A percentile compares a stretch with the other conserved stretches of the same genome.
Evolutionary conservation across 2,329 filamentous ascomycete species (phyloP).

Genomic region (Claviceps sorghi): DNA sequence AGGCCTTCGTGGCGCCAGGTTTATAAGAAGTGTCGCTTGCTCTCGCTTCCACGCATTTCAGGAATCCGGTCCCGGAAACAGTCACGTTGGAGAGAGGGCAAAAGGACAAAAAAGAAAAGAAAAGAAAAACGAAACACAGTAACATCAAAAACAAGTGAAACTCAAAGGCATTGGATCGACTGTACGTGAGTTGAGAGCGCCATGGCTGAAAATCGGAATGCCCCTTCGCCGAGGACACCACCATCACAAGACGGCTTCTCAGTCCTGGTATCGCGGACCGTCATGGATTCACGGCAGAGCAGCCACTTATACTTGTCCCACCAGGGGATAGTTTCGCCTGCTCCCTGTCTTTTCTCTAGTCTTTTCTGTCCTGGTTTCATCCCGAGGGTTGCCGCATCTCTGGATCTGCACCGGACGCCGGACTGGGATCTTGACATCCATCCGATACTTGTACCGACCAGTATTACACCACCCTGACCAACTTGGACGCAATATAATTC

Average conservation of each 20-base stretch:
- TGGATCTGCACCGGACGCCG: neutral
- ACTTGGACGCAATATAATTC: neutral
- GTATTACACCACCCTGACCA: neutral
- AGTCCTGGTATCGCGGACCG: neutral
- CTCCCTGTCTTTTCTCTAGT: neutral
- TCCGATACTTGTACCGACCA: neutral
- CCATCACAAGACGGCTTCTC: neutral
- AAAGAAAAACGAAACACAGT: neutral
- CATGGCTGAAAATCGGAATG: neutral
- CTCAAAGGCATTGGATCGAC: neutral
- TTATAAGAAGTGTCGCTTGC: too few relatives aligned
- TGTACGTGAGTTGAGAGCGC: neutral
- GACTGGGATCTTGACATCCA: neutral
- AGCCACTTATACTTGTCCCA: constrained; percentile 3
- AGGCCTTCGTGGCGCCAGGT: too few relatives aligned
- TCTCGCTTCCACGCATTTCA: neutral
- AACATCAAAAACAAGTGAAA: too few relatives aligned
- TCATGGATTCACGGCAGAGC: constrained; percentile 3
- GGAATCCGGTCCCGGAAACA: neutral
- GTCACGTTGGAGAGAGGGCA: neutral
- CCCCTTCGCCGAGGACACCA: constrained; percentile 1
- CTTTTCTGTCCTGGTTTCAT: neutral
- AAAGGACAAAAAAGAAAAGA: neutral
- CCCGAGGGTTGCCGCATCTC: constrained; percentile 3
- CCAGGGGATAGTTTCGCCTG: neutral